Conservation (phyloP, 306 rosid species). For the Urtica urens region DNA sequence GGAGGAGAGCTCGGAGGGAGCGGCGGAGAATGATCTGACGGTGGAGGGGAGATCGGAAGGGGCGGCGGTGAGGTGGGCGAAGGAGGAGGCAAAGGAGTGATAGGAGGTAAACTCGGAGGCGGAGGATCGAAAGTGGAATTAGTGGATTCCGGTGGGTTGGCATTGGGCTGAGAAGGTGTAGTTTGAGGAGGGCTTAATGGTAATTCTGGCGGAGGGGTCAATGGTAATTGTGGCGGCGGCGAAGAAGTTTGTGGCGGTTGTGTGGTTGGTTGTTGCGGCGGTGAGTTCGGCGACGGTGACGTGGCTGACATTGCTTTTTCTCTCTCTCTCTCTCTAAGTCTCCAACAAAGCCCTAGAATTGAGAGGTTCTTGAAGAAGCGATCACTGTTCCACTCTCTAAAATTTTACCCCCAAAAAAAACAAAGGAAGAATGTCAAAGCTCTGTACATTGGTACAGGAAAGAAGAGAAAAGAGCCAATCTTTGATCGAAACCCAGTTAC, state of each 20-base stretch:
- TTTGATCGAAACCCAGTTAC: constrained; percentile 11
- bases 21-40: constrained; percentile 6
- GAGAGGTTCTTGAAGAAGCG: no score
- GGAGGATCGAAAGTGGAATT: constrained; percentile 26
- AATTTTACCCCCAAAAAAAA: no score
- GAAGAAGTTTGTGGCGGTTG: constrained; percentile 18
- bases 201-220: no score
- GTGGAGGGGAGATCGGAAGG: constrained; percentile 15
- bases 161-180: constrained; percentile 19
- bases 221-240: no score
- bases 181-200: no score
- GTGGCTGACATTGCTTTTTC: constrained; percentile 64
- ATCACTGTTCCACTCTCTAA: no score
- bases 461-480: not conserved
- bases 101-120: no score
- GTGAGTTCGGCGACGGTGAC: constrained; percentile 45
- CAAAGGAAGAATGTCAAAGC: no score
- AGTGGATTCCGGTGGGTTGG: constrained; percentile 20
- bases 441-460: no score
- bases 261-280: constrained; percentile 23
- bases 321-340: constrained; percentile 8
- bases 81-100: constrained; percentile 30
- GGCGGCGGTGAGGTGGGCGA: constrained; percentile 16
- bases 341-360: constrained; percentile 7
- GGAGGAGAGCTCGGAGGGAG: constrained; percentile 33